phyloP scores from a whole-genome alignment of 768 basidiomycete genomes.

The Suillus sp. region DNA sequence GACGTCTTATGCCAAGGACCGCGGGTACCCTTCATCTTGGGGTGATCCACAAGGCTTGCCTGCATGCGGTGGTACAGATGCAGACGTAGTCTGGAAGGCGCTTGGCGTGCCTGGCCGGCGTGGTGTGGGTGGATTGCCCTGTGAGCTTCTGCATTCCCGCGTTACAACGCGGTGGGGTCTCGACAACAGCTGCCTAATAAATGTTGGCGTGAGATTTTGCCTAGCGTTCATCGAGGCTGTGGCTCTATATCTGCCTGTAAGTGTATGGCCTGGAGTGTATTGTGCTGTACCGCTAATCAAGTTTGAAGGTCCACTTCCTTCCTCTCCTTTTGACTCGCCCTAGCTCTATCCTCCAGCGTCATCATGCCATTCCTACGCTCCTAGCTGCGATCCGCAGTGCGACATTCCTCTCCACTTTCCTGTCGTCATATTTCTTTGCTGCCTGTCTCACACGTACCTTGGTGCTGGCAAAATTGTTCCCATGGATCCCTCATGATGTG shows the following conservation, averaged over 20 bases:
- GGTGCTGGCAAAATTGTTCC: constrained; percentile 62
- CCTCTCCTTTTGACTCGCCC: constrained; percentile 67
- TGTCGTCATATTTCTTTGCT: constrained; percentile 68
- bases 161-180: constrained; percentile 49
- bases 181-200: constrained; percentile 59
- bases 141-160: constrained; percentile 71
- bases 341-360: constrained; percentile 47
- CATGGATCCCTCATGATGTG: constrained; percentile 70
- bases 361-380: constrained; percentile 42
- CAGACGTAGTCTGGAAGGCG: constrained; percentile 54
- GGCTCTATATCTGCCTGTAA: constrained; percentile 70
- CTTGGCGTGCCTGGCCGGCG: constrained; percentile 54
- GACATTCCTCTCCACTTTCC: constrained; percentile 70
- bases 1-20: constrained; percentile 48
- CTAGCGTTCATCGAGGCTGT: constrained; percentile 65
- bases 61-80: constrained; percentile 57
- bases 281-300: background rate
- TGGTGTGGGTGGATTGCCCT: constrained; percentile 72
- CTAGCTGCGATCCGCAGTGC: constrained; percentile 64
- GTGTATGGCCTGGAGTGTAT: constrained; percentile 26
- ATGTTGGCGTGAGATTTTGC: constrained; percentile 53
- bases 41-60: constrained; percentile 64
- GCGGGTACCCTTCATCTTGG: constrained; percentile 64
- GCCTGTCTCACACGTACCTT: constrained; percentile 73
- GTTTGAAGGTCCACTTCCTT: constrained; percentile 65